A percentile compares a stretch with the other conserved stretches of the same genome.
Evolutionary conservation across 2,329 filamentous ascomycete genomes (phyloP).

Genomic region (Trichoderma simmonsii): DNA sequence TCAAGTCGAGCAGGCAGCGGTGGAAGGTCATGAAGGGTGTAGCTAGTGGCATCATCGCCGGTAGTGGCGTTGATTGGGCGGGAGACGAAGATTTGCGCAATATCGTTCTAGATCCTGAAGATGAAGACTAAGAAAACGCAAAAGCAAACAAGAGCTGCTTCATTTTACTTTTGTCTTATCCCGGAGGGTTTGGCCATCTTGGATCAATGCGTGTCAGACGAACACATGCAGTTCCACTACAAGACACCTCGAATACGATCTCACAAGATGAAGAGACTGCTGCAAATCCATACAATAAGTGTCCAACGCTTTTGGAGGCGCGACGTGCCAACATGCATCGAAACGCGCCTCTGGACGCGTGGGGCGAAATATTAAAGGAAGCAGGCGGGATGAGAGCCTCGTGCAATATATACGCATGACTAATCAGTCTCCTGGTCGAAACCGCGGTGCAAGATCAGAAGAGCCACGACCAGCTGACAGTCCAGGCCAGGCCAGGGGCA

Average conservation of each 20-base stretch:
- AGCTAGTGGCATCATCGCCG: conserved; percentile 73
- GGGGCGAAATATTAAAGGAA: conserved; percentile 2
- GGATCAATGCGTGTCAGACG: conserved; percentile 13
- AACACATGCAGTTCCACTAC: conserved; percentile 3
- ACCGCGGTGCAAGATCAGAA: conserved; percentile 1
- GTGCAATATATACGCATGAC: conserved; percentile 16
- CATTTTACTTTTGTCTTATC: background rate
- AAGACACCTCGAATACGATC: background rate
- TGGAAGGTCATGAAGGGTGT: conserved; percentile 77
- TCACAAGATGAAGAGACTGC: background rate
- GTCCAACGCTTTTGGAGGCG: background rate
- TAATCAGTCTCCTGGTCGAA: conserved; percentile 1
- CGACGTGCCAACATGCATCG: background rate
- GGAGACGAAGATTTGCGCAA: conserved; percentile 63
- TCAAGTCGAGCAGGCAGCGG: conserved; percentile 60
- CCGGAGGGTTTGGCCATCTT: background rate
- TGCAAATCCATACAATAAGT: background rate
- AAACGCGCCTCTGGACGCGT: conserved; percentile 4
- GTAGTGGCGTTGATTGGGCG: conserved; percentile 81
- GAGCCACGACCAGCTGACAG: conserved; percentile 1
- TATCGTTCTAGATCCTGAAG: conserved; percentile 68
- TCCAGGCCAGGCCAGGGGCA: background rate
- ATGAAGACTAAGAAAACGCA: conserved; percentile 32
- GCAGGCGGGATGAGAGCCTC: background rate
- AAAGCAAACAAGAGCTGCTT: background rate